Conservation (phyloP, 208 protist genomes). For the Paratrypanosoma confusum region DNA sequence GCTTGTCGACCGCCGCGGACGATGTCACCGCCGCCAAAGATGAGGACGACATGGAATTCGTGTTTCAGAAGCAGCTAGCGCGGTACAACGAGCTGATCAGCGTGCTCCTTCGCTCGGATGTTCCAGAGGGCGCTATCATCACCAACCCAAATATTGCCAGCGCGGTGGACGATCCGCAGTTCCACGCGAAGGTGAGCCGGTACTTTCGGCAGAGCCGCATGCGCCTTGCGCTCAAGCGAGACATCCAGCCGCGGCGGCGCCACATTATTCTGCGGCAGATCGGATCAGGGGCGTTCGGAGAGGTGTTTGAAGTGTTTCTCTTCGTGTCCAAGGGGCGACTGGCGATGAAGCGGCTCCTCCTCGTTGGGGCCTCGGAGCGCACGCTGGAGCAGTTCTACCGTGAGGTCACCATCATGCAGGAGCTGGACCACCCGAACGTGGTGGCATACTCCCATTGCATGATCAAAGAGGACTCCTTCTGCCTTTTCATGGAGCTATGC, state of each 20-base stretch:
- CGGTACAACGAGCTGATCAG: too few species aligned
- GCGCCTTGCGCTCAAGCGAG: too few species aligned
- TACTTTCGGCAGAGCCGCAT: too few species aligned
- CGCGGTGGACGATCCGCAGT: too few species aligned
- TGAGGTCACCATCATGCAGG: slow-evolving; percentile 65
- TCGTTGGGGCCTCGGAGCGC: slow-evolving; percentile 36
- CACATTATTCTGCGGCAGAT: slow-evolving; percentile 56
- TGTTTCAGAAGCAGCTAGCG: too few species aligned
- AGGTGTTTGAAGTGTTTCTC: slow-evolving; percentile 68
- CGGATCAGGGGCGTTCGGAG: slow-evolving; percentile 58
- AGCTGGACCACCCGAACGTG: slow-evolving; percentile 65
- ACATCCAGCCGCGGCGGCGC: slow-evolving; percentile 20
- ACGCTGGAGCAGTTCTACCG: slow-evolving; percentile 53
- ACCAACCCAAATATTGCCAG: too few species aligned
- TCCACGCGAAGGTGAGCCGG: too few species aligned
- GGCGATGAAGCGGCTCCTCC: slow-evolving; percentile 73
- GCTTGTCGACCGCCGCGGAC: too few species aligned
- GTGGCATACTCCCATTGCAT: slow-evolving; percentile 60
- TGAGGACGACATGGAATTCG: too few species aligned
- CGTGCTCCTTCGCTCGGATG: too few species aligned
- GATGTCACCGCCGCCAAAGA: too few species aligned
- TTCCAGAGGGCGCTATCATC: too few species aligned
- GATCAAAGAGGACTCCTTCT: slow-evolving; percentile 49
- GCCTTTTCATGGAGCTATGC: slow-evolving; percentile 80
- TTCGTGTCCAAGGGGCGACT: slow-evolving; percentile 52